phyloP scores from a whole-genome alignment of 805 yeast species.

The Lipomyces oligophaga region DNA sequence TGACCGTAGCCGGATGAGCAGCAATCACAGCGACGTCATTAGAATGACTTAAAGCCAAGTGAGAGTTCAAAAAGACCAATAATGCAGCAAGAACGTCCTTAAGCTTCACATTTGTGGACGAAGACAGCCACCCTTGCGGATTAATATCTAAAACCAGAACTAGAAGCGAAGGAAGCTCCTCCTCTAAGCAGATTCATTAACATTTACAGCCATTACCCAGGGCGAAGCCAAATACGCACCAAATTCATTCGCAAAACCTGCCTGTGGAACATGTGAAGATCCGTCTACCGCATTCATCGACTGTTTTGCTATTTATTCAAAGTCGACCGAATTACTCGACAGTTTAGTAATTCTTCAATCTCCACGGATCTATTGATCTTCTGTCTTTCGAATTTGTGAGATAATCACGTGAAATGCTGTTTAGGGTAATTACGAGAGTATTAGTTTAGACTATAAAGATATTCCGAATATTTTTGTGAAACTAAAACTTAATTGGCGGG shows the following conservation, averaged over 20 bases:
- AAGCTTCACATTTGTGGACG: constrained; percentile 34
- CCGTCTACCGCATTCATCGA: constrained; percentile 28
- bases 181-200: constrained; percentile 32
- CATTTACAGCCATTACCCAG: background rate
- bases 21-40: constrained; percentile 80
- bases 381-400: too few relatives aligned
- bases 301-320: too few relatives aligned
- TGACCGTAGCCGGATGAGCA: constrained; percentile 66
- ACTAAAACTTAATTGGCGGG: too few relatives aligned
- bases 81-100: constrained; percentile 61
- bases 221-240: constrained; percentile 3
- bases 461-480: too few relatives aligned
- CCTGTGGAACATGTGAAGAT: constrained; percentile 24
- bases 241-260: constrained; percentile 5
- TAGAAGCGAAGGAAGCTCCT: constrained; percentile 73
- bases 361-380: too few relatives aligned
- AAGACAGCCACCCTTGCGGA: constrained; percentile 61
- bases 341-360: too few relatives aligned
- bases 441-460: too few relatives aligned
- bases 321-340: too few relatives aligned
- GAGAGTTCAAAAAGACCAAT: constrained; percentile 79
- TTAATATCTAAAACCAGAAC: constrained; percentile 75
- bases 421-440: too few relatives aligned
- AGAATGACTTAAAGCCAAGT: constrained; percentile 75
- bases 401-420: too few relatives aligned